These are phyloP conservation scores for Botrytis pseudocinerea DNA, from an alignment of 2,329 filamentous ascomycete genomes.

Conservation along the genomic window DNA sequence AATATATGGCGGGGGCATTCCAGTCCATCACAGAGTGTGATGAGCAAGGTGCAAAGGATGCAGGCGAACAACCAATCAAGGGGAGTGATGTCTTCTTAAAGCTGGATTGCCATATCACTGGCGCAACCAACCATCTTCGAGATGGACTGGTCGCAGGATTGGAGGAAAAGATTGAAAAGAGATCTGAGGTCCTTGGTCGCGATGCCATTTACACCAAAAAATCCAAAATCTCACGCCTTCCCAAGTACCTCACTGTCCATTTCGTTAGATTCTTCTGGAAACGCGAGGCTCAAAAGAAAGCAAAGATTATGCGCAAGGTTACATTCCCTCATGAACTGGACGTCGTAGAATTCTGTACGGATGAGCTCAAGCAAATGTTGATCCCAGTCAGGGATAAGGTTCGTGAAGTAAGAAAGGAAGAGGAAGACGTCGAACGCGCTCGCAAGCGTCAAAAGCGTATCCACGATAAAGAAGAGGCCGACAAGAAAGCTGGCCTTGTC, in stretches of 20 bases:
- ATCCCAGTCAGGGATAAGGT: conserved; percentile 96
- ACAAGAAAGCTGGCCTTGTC: conserved; percentile 50
- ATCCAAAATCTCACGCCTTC: conserved; percentile 84
- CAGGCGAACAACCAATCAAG: conserved; percentile 67
- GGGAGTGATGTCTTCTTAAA: conserved; percentile 80
- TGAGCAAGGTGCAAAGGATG: conserved; percentile 73
- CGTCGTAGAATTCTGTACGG: conserved; percentile 91
- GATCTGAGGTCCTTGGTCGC: conserved; percentile 72
- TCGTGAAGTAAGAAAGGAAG: conserved; percentile 90
- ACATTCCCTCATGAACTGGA: conserved; percentile 94
- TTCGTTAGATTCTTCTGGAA: conserved; percentile 99
- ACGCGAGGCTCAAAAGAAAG: conserved; percentile 92
- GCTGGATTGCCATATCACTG: conserved; percentile 93
- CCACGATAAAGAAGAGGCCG: conserved; percentile 51
- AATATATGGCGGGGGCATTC: conserved; percentile 84
- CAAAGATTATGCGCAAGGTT: conserved; percentile 99
- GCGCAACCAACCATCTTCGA: conserved; percentile 81
- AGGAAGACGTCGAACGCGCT: conserved; percentile 86
- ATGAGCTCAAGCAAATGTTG: conserved; percentile 78
- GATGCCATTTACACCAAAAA: conserved; percentile 86
- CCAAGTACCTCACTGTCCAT: conserved; percentile 94
- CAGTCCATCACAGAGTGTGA: conserved; percentile 79
- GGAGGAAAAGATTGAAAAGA: conserved; percentile 89
- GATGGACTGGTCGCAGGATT: conserved; percentile 84
- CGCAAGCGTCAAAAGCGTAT: conserved; percentile 84